These are phyloP conservation scores for Trametes pubescens DNA, from an alignment of 1,284 basidiomycete species.

Conservation along the genomic window DNA sequence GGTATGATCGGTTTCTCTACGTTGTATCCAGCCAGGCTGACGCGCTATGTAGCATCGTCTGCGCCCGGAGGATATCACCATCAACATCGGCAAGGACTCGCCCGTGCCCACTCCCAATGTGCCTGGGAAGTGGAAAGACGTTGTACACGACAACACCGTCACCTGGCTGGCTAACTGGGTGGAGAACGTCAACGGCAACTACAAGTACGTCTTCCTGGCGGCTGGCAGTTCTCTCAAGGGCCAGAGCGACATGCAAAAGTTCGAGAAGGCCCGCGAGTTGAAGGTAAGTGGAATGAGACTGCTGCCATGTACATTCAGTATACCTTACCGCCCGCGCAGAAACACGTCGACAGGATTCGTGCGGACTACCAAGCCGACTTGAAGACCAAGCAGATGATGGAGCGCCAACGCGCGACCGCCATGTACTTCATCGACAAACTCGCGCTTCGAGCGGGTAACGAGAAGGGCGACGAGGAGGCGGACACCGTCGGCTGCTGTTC, in stretches of 20 bases:
- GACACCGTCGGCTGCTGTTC: constrained; percentile 99
- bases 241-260: constrained; percentile 95
- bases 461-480: constrained; percentile 98
- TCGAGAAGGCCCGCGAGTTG: constrained; percentile 94
- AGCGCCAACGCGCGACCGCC: constrained; percentile 93
- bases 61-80: constrained; percentile 90
- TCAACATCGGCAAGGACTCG: constrained; percentile 87
- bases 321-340: constrained; percentile 52
- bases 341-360: constrained; percentile 90
- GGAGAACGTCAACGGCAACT: constrained; percentile 91
- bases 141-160: constrained; percentile 92
- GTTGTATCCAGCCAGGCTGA: constrained; percentile 15
- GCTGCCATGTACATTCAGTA: no score
- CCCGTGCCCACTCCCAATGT: constrained; percentile 86
- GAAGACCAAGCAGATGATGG: constrained; percentile 90
- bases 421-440: constrained; percentile 98
- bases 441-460: constrained; percentile 96
- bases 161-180: constrained; percentile 99
- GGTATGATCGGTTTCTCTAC: constrained; percentile 52
- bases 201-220: constrained; percentile 97
- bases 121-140: constrained; percentile 86
- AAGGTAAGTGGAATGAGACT: constrained; percentile 64
- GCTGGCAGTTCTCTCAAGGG: constrained; percentile 95
- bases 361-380: constrained; percentile 87
- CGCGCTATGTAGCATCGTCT: constrained; percentile 72